These are phyloP conservation scores for Boletus smithii DNA, from an alignment of 1,284 basidiomycete genomes.

Conservation along the genomic window DNA sequence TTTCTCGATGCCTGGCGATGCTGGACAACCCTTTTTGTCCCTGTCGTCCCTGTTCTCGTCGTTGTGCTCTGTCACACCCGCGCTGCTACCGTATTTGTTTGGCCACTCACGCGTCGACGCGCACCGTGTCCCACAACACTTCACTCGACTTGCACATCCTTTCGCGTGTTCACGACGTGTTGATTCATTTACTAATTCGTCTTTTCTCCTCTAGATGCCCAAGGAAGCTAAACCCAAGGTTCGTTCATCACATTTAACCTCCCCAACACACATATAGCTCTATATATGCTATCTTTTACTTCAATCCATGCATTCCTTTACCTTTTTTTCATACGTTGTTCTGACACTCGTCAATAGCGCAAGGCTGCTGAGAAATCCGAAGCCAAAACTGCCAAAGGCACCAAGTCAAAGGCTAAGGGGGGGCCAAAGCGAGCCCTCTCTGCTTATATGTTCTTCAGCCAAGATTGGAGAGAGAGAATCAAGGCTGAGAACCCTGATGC, in stretches of 20 bases:
- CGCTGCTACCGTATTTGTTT: slow-evolving; percentile 32
- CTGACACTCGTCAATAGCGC: slow-evolving; percentile 45
- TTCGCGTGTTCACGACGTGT: slow-evolving; percentile 33
- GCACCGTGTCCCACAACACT: slow-evolving; percentile 28
- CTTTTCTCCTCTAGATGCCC: slow-evolving; percentile 63
- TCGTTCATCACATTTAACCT: slow-evolving; percentile 11
- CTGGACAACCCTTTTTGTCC: slow-evolving; percentile 6
- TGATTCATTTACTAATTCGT: slow-evolving; percentile 34
- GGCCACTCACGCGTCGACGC: slow-evolving; percentile 34
- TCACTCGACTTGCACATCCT: slow-evolving; percentile 23
- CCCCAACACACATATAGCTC: slow-evolving; percentile 9
- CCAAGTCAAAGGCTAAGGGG: slow-evolving; percentile 54
- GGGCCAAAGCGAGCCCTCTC: slow-evolving; percentile 85
- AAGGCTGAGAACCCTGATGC: slow-evolving; percentile 95
- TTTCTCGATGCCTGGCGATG: slow-evolving; percentile 26
- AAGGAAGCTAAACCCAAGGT: slow-evolving; percentile 81
- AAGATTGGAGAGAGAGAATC: slow-evolving; percentile 93
- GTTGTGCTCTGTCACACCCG: slow-evolving; percentile 11
- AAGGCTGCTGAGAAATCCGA: slow-evolving; percentile 72
- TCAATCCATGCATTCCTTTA: not conserved
- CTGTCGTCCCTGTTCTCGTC: slow-evolving; percentile 14
- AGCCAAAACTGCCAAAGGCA: slow-evolving; percentile 63
- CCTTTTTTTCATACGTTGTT: slow-evolving; percentile 7
- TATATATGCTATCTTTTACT: slow-evolving; percentile 22
- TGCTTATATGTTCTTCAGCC: slow-evolving; percentile 98